phyloP scores from a whole-genome alignment of 176 grass and related monocot species.

The Oryza rufipogon region DNA sequence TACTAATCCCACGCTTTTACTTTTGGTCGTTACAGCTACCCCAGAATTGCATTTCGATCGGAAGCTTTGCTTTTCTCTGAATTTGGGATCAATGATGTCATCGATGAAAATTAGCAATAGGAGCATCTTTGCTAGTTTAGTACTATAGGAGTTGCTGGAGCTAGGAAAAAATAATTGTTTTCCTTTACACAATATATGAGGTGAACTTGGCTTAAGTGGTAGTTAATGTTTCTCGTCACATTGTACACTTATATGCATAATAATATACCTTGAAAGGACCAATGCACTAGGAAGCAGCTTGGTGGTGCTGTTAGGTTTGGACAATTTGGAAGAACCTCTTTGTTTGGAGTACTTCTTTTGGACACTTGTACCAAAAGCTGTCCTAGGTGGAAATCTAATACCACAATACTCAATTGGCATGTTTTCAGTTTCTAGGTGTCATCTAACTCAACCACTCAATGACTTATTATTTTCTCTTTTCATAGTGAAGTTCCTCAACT shows the following conservation, averaged over 20 bases:
- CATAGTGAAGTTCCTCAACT: background rate
- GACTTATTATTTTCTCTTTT: background rate
- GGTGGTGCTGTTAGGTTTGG: conserved; percentile 20
- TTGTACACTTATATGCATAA: conserved; percentile 38
- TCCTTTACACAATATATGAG: conserved; percentile 3
- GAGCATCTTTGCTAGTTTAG: background rate
- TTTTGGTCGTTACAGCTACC: conserved; percentile 1
- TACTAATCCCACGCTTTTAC: background rate
- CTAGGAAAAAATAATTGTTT: background rate
- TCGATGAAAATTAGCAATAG: conserved; percentile 5
- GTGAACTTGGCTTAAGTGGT: conserved; percentile 3
- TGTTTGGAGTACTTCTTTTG: conserved; percentile 24
- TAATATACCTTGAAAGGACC: background rate
- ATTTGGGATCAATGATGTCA: background rate
- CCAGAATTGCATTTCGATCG: background rate
- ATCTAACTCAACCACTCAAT: conserved; percentile 32
- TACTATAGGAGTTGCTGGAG: conserved; percentile 28
- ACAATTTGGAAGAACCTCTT: conserved; percentile 25
- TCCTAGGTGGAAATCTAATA: conserved; percentile 18
- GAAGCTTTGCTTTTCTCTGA: conserved; percentile 26
- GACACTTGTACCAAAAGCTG: conserved; percentile 1
- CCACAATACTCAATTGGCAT: conserved; percentile 18
- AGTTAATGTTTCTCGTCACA: conserved; percentile 36
- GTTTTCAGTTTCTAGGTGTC: conserved; percentile 29
- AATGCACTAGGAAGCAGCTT: background rate